Conservation (phyloP, 75 land plant genomes). For the Selaginella tamariscina region DNA sequence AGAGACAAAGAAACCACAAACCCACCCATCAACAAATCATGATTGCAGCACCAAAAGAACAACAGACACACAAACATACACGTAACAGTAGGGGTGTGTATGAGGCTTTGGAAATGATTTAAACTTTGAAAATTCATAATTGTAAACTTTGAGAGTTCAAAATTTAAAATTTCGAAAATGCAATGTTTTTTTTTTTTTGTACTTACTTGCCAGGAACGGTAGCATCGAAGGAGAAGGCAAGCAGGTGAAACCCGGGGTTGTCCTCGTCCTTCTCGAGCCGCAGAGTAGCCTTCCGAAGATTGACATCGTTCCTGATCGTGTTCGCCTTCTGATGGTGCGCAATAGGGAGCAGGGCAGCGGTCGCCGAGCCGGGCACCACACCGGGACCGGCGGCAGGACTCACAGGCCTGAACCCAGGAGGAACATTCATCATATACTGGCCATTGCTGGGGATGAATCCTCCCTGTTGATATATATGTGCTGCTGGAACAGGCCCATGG, state of each 20-base stretch:
- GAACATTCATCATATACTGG: slow-evolving; percentile 28
- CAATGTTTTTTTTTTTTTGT: not conserved
- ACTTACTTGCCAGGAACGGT: slow-evolving; percentile 49
- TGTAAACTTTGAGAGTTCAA: no score
- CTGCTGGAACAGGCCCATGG: slow-evolving; percentile 18
- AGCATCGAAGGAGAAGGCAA: slow-evolving; percentile 56
- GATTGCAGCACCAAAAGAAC: no score
- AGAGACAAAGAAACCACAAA: no score
- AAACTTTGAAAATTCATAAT: not conserved
- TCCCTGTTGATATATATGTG: slow-evolving; percentile 18
- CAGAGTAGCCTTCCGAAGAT: slow-evolving; percentile 52
- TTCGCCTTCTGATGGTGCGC: slow-evolving; percentile 32
- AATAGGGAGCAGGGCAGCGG: slow-evolving; percentile 20
- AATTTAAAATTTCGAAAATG: not conserved
- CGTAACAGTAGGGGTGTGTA: not conserved
- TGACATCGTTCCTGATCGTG: slow-evolving; percentile 47
- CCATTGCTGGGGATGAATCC: slow-evolving; percentile 26
- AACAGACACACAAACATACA: no score
- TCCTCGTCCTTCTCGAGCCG: slow-evolving; percentile 42
- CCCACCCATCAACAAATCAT: no score
- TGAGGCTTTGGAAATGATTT: not conserved
- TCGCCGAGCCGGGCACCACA: slow-evolving; percentile 15
- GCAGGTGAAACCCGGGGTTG: slow-evolving; percentile 42
- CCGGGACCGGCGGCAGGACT: not conserved
- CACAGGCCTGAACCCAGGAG: slow-evolving; percentile 8